Evolutionary conservation across 148 eudicot species (phyloP).

Genomic region (Nyssa sinensis): DNA sequence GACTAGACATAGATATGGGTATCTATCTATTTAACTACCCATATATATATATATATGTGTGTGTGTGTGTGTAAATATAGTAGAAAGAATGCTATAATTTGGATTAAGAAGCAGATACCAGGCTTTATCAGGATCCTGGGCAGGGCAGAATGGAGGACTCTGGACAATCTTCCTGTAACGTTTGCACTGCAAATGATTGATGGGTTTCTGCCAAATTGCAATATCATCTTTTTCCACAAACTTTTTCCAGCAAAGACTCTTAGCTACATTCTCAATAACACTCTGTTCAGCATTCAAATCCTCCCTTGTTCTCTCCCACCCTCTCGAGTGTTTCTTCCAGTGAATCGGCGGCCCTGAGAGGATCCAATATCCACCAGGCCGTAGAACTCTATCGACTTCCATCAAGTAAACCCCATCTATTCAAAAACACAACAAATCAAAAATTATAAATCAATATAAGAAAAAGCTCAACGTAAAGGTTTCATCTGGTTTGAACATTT

Average conservation of each 20-base stretch:
- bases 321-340: constrained; percentile 62
- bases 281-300: constrained; percentile 74
- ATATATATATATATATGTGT: no score
- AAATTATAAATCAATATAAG: no score
- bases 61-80: no score
- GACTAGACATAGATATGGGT: no score
- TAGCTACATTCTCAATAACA: constrained; percentile 62
- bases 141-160: constrained; percentile 50
- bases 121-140: constrained; percentile 59
- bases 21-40: no score
- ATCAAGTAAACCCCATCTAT: constrained; percentile 68
- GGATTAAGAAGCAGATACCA: constrained; percentile 62
- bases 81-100: no score
- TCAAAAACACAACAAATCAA: no score
- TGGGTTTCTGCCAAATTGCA: constrained; percentile 80
- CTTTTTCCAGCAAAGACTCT: constrained; percentile 77
- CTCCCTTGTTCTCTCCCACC: constrained; percentile 67
- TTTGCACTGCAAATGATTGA: constrained; percentile 62
- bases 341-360: constrained; percentile 69
- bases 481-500: no score
- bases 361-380: constrained; percentile 85
- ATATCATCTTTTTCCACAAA: constrained; percentile 56
- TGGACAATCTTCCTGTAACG: constrained; percentile 20
- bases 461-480: no score
- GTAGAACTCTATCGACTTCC: constrained; percentile 71